Evolutionary conservation across 2,329 filamentous ascomycete genomes (phyloP), one percentile per base, ranked within the genome.

Genomic region (Verticillium nonalfalfae): DNA sequence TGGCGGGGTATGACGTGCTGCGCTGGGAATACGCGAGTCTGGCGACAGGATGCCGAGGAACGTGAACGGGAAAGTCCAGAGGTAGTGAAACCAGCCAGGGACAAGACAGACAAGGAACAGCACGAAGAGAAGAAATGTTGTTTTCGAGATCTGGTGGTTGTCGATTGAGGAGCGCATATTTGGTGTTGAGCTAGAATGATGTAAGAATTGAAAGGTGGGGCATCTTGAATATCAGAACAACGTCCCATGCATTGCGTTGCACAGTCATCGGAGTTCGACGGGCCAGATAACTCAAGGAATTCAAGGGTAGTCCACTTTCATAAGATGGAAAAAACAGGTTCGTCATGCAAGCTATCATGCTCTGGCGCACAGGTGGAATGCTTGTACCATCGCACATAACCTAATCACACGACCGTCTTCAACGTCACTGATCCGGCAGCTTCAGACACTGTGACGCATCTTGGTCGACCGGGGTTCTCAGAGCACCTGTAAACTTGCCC

Each of bases 41-140:
- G 69, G 61, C 70, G 69, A 64, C 38, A 54, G 26, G 66, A 67
- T 61, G 60, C 68, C 66, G 50, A 81, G 64, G 21, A 81, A 67
- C 31, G 69, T 67, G 33, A 85, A 72, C 0, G 82, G 83, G 1
- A 83, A 65, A 1, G 78, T 77, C 76, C 77, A 82, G 63, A 85
- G 63, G 65, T 75, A 73, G 69, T 86, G 81, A 63, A 86, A 86
- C 31, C 79, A 62, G 0, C 71, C 69, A 0, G 84, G 84, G 66
- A 85, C 86, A 62, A 86, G 74, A 34, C 77, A 71, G 54, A 85
- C 39, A 14, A 84, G 69, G 39, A 86, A 74, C 11, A 84, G 60
- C n/a, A 79, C 59, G 59, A 81, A 66, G 9, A 86, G 73, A 54
- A 79, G 68, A 34, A 83, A 66, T 7, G 79, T 82, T 54, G 74